Percentiles rank a stretch among this genome's conserved stretches.
phyloP scores from a whole-genome alignment of 352 stramenopile species.

The Phytophthora constricta region DNA sequence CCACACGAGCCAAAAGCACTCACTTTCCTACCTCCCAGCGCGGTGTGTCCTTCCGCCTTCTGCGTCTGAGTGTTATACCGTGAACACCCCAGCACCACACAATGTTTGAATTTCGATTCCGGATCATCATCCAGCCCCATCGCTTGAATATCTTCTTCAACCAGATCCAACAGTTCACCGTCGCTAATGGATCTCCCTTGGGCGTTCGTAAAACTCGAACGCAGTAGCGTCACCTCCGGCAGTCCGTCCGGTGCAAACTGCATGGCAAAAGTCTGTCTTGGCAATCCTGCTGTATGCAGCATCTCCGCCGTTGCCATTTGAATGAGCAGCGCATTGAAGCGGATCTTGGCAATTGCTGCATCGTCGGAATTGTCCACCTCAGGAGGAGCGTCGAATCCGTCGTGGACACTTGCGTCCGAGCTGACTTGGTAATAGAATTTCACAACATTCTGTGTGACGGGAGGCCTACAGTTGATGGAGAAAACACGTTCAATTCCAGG shows the following conservation, averaged over 20 bases:
- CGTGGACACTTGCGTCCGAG: constrained; percentile 32
- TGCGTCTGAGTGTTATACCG: constrained; percentile 56
- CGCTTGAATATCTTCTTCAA: constrained; percentile 59
- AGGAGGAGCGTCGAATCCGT: constrained; percentile 65
- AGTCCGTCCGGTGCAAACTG: constrained; percentile 64
- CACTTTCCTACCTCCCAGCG: constrained; percentile 59
- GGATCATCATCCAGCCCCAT: constrained; percentile 39
- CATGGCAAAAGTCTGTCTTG: constrained; percentile 58
- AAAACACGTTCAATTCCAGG: constrained; percentile 31
- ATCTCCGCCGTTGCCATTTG: constrained; percentile 66
- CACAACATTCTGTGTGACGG: constrained; percentile 45
- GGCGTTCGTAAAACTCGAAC: constrained; percentile 62
- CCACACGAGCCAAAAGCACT: constrained; percentile 75
- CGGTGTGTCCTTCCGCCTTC: constrained; percentile 62
- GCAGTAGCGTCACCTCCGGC: constrained; percentile 55
- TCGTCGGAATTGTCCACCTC: constrained; percentile 63
- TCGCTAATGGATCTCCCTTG: constrained; percentile 53
- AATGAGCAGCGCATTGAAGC: constrained; percentile 62
- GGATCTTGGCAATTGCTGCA: constrained; percentile 55
- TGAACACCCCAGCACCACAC: constrained; percentile 72
- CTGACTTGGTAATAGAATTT: constrained; percentile 79
- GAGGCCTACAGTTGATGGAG: constrained; percentile 42
- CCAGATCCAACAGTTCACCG: constrained; percentile 61
- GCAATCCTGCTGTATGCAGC: constrained; percentile 46
- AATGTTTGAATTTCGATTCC: constrained; percentile 60